A percentile compares a stretch with the other conserved stretches of the same genome.
Evolutionary conservation across 2,329 filamentous ascomycete species (phyloP).

Genomic region (Hymenoscyphus fraxineus): DNA sequence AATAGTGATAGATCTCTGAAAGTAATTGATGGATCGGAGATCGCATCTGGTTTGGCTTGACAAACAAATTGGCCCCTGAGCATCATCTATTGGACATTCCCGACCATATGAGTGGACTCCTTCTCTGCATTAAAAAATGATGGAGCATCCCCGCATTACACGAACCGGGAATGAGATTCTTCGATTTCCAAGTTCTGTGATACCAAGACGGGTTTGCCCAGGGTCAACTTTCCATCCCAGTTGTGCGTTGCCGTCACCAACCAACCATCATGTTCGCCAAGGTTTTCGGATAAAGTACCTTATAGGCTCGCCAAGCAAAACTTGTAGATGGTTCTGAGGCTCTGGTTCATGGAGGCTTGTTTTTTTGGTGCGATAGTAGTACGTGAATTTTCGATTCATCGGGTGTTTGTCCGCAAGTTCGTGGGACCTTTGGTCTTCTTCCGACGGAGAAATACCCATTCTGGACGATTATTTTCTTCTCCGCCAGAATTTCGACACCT

Average conservation of each 20-base stretch:
- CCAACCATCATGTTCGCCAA: neutral
- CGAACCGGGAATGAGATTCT: neutral
- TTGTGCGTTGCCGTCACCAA: neutral
- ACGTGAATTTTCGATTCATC: neutral
- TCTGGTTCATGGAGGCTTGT: neutral
- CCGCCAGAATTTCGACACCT: neutral
- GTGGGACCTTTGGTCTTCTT: neutral
- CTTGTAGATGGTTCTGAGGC: neutral
- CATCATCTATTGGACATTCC: neutral
- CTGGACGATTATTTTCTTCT: neutral
- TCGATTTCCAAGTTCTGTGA: neutral
- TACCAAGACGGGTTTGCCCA: neutral
- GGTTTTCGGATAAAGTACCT: neutral
- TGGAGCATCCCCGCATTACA: neutral
- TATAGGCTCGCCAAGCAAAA: neutral
- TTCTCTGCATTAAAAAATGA: neutral
- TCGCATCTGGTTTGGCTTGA: neutral
- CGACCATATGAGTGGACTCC: neutral
- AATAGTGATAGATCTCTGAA: no score
- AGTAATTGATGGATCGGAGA: neutral
- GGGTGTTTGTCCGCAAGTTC: slow-evolving; percentile 1
- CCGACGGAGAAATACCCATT: neutral
- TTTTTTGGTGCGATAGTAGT: neutral
- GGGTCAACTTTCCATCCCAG: neutral
- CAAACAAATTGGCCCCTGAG: neutral